Evolutionary conservation across 2,329 filamentous ascomycete genomes (phyloP), one percentile per base, ranked within the genome.

Genomic region (Ceratocystis eucalypticola): DNA sequence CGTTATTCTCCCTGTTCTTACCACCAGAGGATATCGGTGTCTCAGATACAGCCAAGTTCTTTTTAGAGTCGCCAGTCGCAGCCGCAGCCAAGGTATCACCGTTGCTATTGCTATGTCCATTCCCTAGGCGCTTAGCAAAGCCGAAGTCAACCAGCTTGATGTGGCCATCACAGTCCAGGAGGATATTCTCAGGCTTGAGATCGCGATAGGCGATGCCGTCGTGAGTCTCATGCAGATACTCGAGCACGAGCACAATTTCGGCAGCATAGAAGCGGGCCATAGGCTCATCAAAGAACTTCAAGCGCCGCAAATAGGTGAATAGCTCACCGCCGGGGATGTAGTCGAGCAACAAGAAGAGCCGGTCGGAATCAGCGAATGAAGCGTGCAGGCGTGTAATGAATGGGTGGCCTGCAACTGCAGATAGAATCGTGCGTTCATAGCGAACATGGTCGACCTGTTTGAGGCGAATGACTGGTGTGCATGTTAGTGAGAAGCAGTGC

Each of bases 391-490:
- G 86, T 64, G 89, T 92, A 73, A 94, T 92, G 76, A 93, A 94
- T 28, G 89, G 89, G 73, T 92, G 86, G 28, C 88, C 88, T 61
- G 87, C 85, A 61, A 93, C 87, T 70, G 89, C 86, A 72, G 85
- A 83, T 64, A 94, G 84, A 70, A 93, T 87, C 69, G 85, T 83
- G 71, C 89, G 87, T 79, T 94, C 89, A 76, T 92, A 89, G 69
- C 88, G 87, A 65, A 93, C 89, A 75, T 94, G 89, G 76, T 93
- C 89, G 70, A 93, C 86, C 73, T 94, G 89, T 79, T 93, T 93
- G 67, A 93, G 82, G 69, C 87, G 87, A 74, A 94, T 88, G 57
- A 94, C 87, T 69, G 20, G 37, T 4, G 37, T 3, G 37, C 3
- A 41, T 41, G 37, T 41, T 41, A 41, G 37, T 4, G 3, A 41